These are phyloP conservation scores for Arthroderma uncinatum DNA, from an alignment of 2,329 filamentous ascomycete genomes.

Conservation along the genomic window DNA sequence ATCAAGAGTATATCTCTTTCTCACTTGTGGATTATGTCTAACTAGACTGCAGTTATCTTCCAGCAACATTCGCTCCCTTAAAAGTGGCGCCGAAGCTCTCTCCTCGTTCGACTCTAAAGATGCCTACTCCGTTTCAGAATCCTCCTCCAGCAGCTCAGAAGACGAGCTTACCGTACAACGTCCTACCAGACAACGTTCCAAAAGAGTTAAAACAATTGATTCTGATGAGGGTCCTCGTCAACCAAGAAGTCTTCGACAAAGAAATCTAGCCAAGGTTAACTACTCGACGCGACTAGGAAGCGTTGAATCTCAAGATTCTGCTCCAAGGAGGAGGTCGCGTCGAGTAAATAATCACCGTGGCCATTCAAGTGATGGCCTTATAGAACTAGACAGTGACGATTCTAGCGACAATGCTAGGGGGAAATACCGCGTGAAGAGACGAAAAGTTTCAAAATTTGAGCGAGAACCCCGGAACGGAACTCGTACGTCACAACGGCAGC, in stretches of 20 bases:
- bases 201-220: not conserved
- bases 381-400: not conserved
- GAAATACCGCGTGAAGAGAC: not conserved
- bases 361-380: not conserved
- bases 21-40: not conserved
- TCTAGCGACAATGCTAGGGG: not conserved
- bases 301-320: not conserved
- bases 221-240: not conserved
- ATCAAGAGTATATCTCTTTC: not conserved
- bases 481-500: constrained; percentile 9
- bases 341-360: not conserved
- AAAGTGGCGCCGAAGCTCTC: constrained; percentile 7
- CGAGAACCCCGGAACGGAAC: constrained; percentile 3
- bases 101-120: constrained; percentile 1
- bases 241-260: not conserved
- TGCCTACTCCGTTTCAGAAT: not conserved
- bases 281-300: not conserved
- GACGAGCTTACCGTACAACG: not conserved
- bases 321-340: not conserved
- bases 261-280: not conserved
- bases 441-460: not conserved
- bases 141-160: not conserved
- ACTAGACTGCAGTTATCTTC: constrained; percentile 4
- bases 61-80: constrained; percentile 3
- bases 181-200: not conserved